phyloP scores from a whole-genome alignment of 1,284 basidiomycete species.

The Pyrrhoderma noxium region DNA sequence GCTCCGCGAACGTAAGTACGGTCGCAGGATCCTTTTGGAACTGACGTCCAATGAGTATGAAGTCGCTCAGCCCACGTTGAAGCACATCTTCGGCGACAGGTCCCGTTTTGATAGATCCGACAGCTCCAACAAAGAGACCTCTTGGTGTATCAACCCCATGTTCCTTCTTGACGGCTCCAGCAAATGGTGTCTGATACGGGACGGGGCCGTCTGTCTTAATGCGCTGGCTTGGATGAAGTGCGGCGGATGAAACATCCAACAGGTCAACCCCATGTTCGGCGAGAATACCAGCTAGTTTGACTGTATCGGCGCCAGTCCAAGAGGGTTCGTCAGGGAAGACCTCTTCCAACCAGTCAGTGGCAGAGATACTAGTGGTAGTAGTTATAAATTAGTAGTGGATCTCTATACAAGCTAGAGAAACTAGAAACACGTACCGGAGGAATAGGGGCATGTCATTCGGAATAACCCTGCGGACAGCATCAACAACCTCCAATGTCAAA shows the following conservation, averaged over 20 bases:
- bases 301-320: constrained; percentile 52
- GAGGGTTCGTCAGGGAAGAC: constrained; percentile 34
- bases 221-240: constrained; percentile 35
- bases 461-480: constrained; percentile 34
- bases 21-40: constrained; percentile 51
- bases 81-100: constrained; percentile 40
- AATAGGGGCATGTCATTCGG: constrained; percentile 39
- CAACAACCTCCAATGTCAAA: constrained; percentile 39
- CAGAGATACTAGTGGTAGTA: constrained; percentile 37
- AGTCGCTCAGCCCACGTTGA: constrained; percentile 31
- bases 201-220: constrained; percentile 31
- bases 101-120: constrained; percentile 42
- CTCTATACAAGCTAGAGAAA: constrained; percentile 21
- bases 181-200: constrained; percentile 31
- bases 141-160: constrained; percentile 22
- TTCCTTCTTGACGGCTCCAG: constrained; percentile 35
- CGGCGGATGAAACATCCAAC: constrained; percentile 49
- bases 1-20: constrained; percentile 31
- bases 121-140: constrained; percentile 35
- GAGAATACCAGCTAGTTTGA: constrained; percentile 40
- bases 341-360: constrained; percentile 51
- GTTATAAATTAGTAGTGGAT: constrained; percentile 30
- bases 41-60: constrained; percentile 42
- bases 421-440: constrained; percentile 38
- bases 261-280: constrained; percentile 50